Base-by-base conservation (phyloP, 768 basidiomycete genomes). In the Lactifluus hygrophoroides region DNA sequence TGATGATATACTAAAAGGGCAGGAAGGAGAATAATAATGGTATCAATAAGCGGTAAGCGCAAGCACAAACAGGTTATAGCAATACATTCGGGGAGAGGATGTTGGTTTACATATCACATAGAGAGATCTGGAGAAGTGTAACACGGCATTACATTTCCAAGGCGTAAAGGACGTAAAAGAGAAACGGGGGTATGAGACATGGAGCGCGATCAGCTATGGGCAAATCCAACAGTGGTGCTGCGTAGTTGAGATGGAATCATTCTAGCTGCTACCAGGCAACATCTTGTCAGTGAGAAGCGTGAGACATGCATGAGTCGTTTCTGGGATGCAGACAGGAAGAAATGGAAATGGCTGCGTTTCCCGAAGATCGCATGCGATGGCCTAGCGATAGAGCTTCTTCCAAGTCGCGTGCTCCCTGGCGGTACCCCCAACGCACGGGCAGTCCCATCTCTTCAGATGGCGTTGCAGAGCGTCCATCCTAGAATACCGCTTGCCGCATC, bases 401-500 rank as follows among this genome's bases (percentile, higher is more conserved):
- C 58, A 60, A 14, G 23, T 8, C 17, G n/a, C 38, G 46, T 60
- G 53, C 17, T 60, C 53, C 34, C 38, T 54, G 8, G 52, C 21
- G 19, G 23, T 54, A 17, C 57, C 57, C 7, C 46, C 14, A 1
- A 48, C 19, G 38, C n/a, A n/a, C n/a, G n/a, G n/a, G n/a, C 57
- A 58, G 14, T 14, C 25, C 3, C 51, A 58, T 25, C 35, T 58
- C 21, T 43, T 35, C 34, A 60, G 37, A 28, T 60, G 58, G 9
- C 58, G 53, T 19, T 55, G 53, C 11, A 60, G 48, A 9, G 58
- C 53, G 17, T 60, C 58, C 58, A 54, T 60, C 13, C 58, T 19
- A 5, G 58, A 50, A 45, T 54, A 60, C 3, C 53, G 23, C 35
- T 30, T 60, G 14, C 58, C 58, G 17, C 58, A 60, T 4, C 58